These are phyloP conservation scores for Achlya hypogyna DNA, from an alignment of 352 stramenopile genomes.

Conservation along the genomic window DNA sequence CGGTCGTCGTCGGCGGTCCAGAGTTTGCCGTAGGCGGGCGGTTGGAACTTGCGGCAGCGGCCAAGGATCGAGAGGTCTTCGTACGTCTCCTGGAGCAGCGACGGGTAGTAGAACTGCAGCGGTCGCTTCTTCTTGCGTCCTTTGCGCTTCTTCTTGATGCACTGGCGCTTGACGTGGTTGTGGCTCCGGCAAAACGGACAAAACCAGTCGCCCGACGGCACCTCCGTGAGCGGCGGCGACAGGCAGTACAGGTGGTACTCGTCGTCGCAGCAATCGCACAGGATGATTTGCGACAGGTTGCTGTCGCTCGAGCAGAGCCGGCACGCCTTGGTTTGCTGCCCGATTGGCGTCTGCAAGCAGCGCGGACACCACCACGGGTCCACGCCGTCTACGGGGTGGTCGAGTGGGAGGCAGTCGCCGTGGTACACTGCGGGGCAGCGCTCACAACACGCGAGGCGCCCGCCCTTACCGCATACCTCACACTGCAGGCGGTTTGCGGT, in stretches of 20 bases:
- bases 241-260: conserved; percentile 76
- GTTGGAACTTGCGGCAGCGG: not conserved
- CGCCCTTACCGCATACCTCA: conserved; percentile 14
- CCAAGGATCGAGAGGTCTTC: conserved; percentile 18
- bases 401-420: conserved; percentile 8
- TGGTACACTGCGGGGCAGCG: conserved; percentile 16
- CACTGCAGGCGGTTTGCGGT: conserved; percentile 12
- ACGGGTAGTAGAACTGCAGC: conserved; percentile 17
- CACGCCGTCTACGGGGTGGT: not conserved
- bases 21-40: not conserved
- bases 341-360: conserved; percentile 15
- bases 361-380: conserved; percentile 17
- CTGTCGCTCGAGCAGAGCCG: conserved; percentile 13
- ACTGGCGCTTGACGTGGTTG: conserved; percentile 10
- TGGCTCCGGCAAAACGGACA: conserved; percentile 42
- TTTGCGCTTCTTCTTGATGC: conserved; percentile 18
- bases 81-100: conserved; percentile 12
- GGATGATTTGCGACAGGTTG: conserved; percentile 18
- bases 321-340: conserved; percentile 14
- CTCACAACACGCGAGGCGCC: conserved; percentile 10
- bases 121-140: conserved; percentile 10
- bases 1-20: conserved; percentile 12
- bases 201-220: conserved; percentile 65
- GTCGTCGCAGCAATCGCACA: conserved; percentile 87
- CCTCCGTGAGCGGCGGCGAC: conserved; percentile 46